Evolutionary conservation across 257 asterid genomes (phyloP).

Genomic region (Nicotiana sylvestris): DNA sequence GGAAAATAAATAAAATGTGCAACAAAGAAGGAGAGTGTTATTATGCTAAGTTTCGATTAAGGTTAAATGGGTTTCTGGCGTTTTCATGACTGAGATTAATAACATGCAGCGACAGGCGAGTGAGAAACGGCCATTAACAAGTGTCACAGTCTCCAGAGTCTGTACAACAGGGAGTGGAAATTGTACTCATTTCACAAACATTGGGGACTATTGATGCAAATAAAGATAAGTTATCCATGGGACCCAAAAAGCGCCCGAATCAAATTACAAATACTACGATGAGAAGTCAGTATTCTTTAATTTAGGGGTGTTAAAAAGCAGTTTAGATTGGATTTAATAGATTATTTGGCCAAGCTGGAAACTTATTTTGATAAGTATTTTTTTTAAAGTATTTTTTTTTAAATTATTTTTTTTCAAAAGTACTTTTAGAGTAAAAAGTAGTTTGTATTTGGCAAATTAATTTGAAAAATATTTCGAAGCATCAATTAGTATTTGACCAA

Average conservation of each 20-base stretch:
- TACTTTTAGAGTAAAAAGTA: too few relatives aligned
- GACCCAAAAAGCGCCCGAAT: too few relatives aligned
- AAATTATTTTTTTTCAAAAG: too few relatives aligned
- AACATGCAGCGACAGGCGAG: constrained; percentile 19
- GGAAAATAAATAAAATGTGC: background rate
- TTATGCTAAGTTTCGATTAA: background rate
- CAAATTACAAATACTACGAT: too few relatives aligned
- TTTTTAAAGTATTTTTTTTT: too few relatives aligned
- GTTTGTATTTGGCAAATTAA: too few relatives aligned
- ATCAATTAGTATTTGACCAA: too few relatives aligned
- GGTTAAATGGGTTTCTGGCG: constrained; percentile 11
- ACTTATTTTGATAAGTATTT: too few relatives aligned
- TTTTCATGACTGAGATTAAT: background rate
- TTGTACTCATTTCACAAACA: background rate
- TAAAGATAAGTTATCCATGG: background rate
- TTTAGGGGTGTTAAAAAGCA: background rate
- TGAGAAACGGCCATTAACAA: constrained; percentile 13
- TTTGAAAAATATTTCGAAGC: too few relatives aligned
- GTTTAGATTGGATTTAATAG: too few relatives aligned
- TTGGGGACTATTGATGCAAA: background rate
- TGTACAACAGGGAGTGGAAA: background rate
- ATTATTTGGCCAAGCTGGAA: too few relatives aligned
- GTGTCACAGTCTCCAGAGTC: constrained; percentile 13
- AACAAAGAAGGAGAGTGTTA: background rate
- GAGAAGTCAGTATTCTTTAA: background rate